These are phyloP conservation scores for Monosporascus sp. DNA, from an alignment of 2,329 filamentous ascomycete species.

Conservation along the genomic window DNA sequence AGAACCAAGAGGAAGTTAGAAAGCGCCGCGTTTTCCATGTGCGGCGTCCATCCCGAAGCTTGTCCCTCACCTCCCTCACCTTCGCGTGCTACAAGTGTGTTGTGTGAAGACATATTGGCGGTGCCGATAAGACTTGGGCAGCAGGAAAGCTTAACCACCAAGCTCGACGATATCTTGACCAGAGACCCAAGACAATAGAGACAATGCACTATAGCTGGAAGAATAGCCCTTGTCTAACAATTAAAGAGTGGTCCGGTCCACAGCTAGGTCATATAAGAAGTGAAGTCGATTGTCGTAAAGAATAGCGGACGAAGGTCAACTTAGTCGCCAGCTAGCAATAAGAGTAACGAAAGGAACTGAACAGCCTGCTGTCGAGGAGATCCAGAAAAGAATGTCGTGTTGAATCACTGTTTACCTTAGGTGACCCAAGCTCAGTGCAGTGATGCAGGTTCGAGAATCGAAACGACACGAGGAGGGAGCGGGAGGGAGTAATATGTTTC, in stretches of 20 bases:
- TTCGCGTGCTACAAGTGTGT: not conserved
- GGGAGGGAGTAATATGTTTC: not conserved
- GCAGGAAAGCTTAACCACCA: not conserved
- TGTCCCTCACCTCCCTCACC: constrained; percentile 14
- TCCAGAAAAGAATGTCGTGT: not conserved
- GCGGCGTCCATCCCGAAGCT: constrained; percentile 29
- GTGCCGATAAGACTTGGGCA: not conserved
- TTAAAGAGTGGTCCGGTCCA: constrained; percentile 5
- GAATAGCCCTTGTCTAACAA: not conserved
- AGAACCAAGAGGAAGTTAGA: constrained; percentile 57
- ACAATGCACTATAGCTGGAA: not conserved
- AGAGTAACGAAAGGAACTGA: constrained; percentile 9
- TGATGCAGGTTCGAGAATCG: not conserved
- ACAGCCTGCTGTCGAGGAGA: constrained; percentile 19
- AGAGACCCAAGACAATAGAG: not conserved
- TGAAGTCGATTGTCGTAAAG: constrained; percentile 3
- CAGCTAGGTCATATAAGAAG: constrained; percentile 5
- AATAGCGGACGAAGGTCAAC: constrained; percentile 17
- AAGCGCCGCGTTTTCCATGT: constrained; percentile 47
- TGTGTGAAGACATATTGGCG: constrained; percentile 4
- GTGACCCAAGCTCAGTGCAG: constrained; percentile 1
- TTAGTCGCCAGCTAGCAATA: constrained; percentile 8
- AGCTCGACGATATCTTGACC: not conserved
- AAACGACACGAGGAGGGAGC: not conserved
- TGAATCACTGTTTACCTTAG: constrained; percentile 4